Conservation (phyloP, 2,329 filamentous ascomycete genomes). For the Hypomyces perniciosus region DNA sequence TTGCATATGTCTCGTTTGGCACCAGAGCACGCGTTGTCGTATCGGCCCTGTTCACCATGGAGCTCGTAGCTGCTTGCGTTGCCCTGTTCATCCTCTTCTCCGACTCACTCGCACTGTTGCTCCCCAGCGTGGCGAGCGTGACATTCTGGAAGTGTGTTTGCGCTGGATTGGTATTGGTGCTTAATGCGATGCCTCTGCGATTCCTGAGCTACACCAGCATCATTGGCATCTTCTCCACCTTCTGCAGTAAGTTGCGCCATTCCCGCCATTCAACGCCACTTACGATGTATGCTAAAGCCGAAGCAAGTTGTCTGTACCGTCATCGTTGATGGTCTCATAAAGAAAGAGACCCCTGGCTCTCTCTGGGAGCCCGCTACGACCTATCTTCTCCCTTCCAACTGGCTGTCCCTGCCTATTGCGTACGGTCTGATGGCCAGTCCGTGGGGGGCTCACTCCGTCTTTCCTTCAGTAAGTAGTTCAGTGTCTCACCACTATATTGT, state of each 20-base stretch:
- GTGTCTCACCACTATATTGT: not conserved
- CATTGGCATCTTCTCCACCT: constrained; percentile 83
- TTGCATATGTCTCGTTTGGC: constrained; percentile 88
- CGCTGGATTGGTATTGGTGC: constrained; percentile 67
- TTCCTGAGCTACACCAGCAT: constrained; percentile 86
- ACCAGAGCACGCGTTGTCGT: constrained; percentile 73
- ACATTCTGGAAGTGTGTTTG: constrained; percentile 82
- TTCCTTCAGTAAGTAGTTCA: constrained; percentile 60
- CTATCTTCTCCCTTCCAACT: constrained; percentile 77
- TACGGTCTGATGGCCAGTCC: constrained; percentile 84
- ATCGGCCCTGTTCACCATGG: constrained; percentile 80
- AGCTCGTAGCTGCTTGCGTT: constrained; percentile 82
- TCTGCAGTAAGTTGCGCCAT: constrained; percentile 62
- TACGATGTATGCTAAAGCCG: not conserved
- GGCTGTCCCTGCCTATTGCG: constrained; percentile 79
- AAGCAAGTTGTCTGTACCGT: constrained; percentile 71
- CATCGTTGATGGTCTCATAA: constrained; percentile 79
- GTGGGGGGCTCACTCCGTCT: constrained; percentile 60
- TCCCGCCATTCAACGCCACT: not conserved
- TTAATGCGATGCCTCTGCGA: constrained; percentile 79
- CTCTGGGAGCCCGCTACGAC: constrained; percentile 74
- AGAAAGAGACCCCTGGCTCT: constrained; percentile 72
- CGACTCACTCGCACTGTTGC: constrained; percentile 74
- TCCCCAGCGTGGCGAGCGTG: constrained; percentile 61
- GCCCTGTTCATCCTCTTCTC: constrained; percentile 89